A percentile compares a stretch with the other conserved stretches of the same genome.
phyloP scores from a whole-genome alignment of 2,329 filamentous ascomycete species.

The Beauveria caledonica region DNA sequence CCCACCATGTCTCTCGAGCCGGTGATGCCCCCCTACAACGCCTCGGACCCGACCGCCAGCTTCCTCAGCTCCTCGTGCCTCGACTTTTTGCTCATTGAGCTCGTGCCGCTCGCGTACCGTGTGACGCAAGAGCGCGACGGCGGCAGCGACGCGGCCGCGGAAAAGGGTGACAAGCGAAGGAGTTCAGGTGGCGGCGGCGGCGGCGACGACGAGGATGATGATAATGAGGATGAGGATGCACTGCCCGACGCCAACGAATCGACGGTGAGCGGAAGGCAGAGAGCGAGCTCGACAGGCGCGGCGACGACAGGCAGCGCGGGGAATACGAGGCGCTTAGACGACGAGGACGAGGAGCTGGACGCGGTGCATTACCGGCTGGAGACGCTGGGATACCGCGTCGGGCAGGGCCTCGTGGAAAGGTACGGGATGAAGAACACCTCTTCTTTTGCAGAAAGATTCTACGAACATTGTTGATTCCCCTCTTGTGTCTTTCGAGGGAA shows the following conservation, averaged over 20 bases:
- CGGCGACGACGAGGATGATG: not conserved
- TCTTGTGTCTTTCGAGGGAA: not conserved
- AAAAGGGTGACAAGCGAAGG: not conserved
- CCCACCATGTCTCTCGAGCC: constrained; percentile 63
- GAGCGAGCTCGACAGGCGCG: constrained; percentile 1
- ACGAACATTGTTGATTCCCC: not conserved
- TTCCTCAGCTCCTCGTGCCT: constrained; percentile 80
- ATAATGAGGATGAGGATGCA: not conserved
- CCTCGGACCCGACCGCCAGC: constrained; percentile 64
- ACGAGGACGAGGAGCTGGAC: constrained; percentile 77
- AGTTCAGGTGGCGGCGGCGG: constrained; percentile 12
- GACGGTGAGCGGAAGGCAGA: constrained; percentile 3
- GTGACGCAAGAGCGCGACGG: constrained; percentile 65
- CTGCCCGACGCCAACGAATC: not conserved
- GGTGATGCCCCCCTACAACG: constrained; percentile 59
- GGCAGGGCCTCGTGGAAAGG: constrained; percentile 86
- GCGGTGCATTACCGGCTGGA: constrained; percentile 81
- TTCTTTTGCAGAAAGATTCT: not conserved
- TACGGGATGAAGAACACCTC: constrained; percentile 30
- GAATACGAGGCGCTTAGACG: constrained; percentile 21
- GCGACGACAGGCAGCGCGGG: not conserved
- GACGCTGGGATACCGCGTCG: constrained; percentile 79
- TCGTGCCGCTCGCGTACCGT: constrained; percentile 88
- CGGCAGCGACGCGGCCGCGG: constrained; percentile 27
- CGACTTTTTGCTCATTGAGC: constrained; percentile 91